A percentile compares a stretch with the other conserved stretches of the same genome.
These are phyloP conservation scores for Starmera dryadoides DNA, from an alignment of 805 yeast genomes.

Conservation along the genomic window DNA sequence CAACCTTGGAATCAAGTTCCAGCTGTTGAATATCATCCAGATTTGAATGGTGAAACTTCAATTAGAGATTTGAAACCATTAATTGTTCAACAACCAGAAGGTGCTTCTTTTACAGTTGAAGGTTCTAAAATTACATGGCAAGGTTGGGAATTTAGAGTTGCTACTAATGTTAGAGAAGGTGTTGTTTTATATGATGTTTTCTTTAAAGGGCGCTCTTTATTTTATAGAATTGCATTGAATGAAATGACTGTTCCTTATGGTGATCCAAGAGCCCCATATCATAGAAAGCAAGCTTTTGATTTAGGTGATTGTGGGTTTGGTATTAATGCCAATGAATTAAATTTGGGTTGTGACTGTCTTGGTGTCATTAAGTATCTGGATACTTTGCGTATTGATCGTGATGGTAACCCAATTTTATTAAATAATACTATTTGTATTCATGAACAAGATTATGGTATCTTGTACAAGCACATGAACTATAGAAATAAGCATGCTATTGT, in stretches of 20 bases:
- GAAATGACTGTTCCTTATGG: slow-evolving; percentile 90
- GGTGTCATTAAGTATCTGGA: slow-evolving; percentile 74
- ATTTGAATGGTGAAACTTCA: slow-evolving; percentile 44
- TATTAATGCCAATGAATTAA: slow-evolving; percentile 57
- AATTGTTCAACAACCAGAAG: slow-evolving; percentile 68
- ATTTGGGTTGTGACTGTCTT: slow-evolving; percentile 75
- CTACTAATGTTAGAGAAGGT: slow-evolving; percentile 72
- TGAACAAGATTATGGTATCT: slow-evolving; percentile 69
- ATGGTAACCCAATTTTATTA: slow-evolving; percentile 55
- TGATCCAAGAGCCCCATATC: slow-evolving; percentile 78
- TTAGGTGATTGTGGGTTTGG: slow-evolving; percentile 85
- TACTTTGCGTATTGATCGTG: slow-evolving; percentile 44
- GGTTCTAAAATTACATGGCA: slow-evolving; percentile 69
- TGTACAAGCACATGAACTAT: slow-evolving; percentile 76
- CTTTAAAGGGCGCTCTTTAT: slow-evolving; percentile 70
- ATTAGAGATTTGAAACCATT: slow-evolving; percentile 62
- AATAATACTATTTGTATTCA: slow-evolving; percentile 76
- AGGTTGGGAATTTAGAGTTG: slow-evolving; percentile 75
- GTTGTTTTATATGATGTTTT: slow-evolving; percentile 63
- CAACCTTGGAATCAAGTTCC: slow-evolving; percentile 53
- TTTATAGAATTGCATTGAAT: slow-evolving; percentile 65
- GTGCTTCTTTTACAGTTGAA: slow-evolving; percentile 58
- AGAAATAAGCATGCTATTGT: slow-evolving; percentile 65
- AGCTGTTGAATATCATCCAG: slow-evolving; percentile 69
- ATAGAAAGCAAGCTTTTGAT: slow-evolving; percentile 83